Evolutionary conservation across 75 land plant species (phyloP).

Genomic region (Cunninghamia lanceolata): DNA sequence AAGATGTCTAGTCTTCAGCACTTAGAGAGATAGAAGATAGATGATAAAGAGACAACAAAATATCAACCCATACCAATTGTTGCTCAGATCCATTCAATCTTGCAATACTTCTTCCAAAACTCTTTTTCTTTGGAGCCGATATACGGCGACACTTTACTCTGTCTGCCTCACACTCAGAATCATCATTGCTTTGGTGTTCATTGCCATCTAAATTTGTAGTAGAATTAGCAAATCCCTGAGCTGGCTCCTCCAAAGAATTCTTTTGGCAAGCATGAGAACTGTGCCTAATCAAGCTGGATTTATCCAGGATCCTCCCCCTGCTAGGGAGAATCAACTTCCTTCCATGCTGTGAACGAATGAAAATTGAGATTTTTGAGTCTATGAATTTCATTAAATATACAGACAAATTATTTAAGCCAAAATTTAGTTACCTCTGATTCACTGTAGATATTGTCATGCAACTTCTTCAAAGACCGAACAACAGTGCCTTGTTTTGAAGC

Average conservation of each 20-base stretch:
- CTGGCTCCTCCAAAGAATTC: not conserved
- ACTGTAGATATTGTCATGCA: slow-evolving; percentile 4
- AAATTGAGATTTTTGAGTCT: not conserved
- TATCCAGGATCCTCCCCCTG: not conserved
- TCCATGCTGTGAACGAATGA: not conserved
- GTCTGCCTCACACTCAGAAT: slow-evolving; percentile 62
- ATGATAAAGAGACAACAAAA: not conserved
- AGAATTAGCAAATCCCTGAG: slow-evolving; percentile 7
- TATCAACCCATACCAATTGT: not conserved
- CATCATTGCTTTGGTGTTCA: slow-evolving; percentile 40
- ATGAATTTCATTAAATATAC: not conserved
- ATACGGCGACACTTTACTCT: slow-evolving; percentile 56
- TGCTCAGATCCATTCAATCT: not conserved
- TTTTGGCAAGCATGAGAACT: slow-evolving; percentile 4
- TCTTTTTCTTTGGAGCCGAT: not conserved
- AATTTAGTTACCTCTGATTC: slow-evolving; percentile 1
- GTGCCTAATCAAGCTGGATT: slow-evolving; percentile 10
- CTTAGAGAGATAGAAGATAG: not conserved
- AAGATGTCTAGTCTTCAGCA: not conserved
- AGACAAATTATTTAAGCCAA: not conserved
- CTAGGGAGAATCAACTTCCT: not conserved
- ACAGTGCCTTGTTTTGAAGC: not conserved
- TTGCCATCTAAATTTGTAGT: slow-evolving; percentile 5
- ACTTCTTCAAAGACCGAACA: not conserved
- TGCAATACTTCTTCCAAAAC: not conserved